Base-by-base conservation (phyloP, 73 alveolate genomes). In the Tetrahymena malaccensis region DNA sequence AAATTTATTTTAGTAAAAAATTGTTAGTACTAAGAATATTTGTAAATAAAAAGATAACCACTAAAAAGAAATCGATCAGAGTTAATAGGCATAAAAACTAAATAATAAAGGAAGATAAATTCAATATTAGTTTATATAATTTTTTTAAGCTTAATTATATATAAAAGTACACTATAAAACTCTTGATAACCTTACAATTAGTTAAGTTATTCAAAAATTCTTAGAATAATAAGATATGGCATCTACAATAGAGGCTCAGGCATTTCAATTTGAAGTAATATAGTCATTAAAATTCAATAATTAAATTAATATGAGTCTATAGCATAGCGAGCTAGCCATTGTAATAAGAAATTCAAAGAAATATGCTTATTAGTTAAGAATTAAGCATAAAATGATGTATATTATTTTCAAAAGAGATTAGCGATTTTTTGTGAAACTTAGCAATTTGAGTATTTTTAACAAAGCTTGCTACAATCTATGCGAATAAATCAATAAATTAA, bases 201-300 rank as follows among this genome's bases (percentile, higher is more conserved):
- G 22, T 70, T 25, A 70, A 70, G 37, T 70, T 31, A 70, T 70
- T 70, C 89, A 70, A 70, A 70, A 70, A 70, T 70, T 70, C 89
- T 70, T 70, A 70, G 25, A n/a, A 70, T 43, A 70, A 27, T 70
- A 70, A 70, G 37, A 70, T 27, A 70, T 70, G 89, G 89, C 89
- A 70, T 70, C 89, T 70, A 70, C 89, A 70, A 70, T 70, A 70
- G 89, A 70, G 89, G 89, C 89, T 70, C 89, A 70, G 89, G 89
- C 89, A 27, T 70, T 70, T 70, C 89, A 70, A 70, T 70, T 70
- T n/a, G 89, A 70, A 70, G 89, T 70, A 70, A 70, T 5, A 70
- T 70, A 22, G 22, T 70, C 35, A 70, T 70, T 70, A 70, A 12
- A n/a, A 11, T 19, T 70, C 31, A 70, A 70, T 25, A 7, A 56